phyloP scores from a whole-genome alignment of 1,284 basidiomycete genomes.

The Pseudozyma tsukubaensis region DNA sequence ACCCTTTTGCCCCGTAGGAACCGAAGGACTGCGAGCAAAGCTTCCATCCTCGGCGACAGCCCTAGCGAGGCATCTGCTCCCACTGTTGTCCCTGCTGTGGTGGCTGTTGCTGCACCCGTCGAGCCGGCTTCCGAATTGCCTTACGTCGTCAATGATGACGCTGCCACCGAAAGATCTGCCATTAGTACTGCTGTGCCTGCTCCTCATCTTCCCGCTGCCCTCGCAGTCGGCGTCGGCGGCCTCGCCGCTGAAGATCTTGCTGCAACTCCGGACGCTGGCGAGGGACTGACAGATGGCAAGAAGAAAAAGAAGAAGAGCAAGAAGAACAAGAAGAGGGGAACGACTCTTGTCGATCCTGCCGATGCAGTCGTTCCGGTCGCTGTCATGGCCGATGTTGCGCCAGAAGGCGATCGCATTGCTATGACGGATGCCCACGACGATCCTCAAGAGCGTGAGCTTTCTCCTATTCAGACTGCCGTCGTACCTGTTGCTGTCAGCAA shows the following conservation, averaged over 20 bases:
- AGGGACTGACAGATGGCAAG: not conserved
- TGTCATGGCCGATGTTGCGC: slow-evolving; percentile 4
- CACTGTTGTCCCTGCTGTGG: not conserved
- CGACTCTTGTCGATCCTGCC: not conserved
- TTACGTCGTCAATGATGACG: slow-evolving; percentile 33
- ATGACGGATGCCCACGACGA: slow-evolving; percentile 4
- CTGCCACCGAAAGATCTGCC: slow-evolving; percentile 1
- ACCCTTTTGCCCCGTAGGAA: slow-evolving; percentile 28
- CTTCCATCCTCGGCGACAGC: slow-evolving; percentile 17
- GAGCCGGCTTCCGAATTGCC: slow-evolving; percentile 39
- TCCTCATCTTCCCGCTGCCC: slow-evolving; percentile 14
- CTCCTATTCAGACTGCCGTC: slow-evolving; percentile 4
- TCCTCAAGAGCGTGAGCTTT: not conserved
- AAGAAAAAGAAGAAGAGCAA: slow-evolving; percentile 28
- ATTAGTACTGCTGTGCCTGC: slow-evolving; percentile 19
- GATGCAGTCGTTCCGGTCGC: slow-evolving; percentile 13
- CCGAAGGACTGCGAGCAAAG: slow-evolving; percentile 5
- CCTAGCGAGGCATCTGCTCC: slow-evolving; percentile 6
- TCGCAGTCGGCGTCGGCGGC: slow-evolving; percentile 36
- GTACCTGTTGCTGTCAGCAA: slow-evolving; percentile 9
- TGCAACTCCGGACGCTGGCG: not conserved
- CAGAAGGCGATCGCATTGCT: slow-evolving; percentile 3
- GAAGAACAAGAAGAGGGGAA: slow-evolving; percentile 32
- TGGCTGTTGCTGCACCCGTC: not conserved
- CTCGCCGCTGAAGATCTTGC: slow-evolving; percentile 30